Percentiles rank a stretch among this genome's conserved stretches.
These are phyloP conservation scores for Monascus purpureus DNA, from an alignment of 495 filamentous ascomycete genomes.

Conservation along the genomic window DNA sequence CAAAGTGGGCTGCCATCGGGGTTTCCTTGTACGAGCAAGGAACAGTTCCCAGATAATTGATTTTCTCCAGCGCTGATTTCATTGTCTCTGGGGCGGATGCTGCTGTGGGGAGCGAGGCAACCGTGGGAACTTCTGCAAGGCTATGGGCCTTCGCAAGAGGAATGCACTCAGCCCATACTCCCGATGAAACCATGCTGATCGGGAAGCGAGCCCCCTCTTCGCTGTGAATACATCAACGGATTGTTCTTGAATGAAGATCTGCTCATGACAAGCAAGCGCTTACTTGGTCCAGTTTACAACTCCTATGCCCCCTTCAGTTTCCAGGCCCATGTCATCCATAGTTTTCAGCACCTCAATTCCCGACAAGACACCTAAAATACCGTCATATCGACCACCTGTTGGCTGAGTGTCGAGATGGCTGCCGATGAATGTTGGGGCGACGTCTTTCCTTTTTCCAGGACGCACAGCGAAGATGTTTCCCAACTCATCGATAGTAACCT, in stretches of 20 bases:
- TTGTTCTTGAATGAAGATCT: not conserved
- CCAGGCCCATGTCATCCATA: constrained; percentile 52
- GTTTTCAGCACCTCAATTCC: constrained; percentile 58
- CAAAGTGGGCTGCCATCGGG: constrained; percentile 70
- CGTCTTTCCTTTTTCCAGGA: constrained; percentile 38
- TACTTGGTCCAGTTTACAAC: constrained; percentile 74
- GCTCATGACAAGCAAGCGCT: constrained; percentile 7
- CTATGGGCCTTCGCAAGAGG: constrained; percentile 47
- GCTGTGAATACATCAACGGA: constrained; percentile 8
- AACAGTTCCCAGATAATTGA: constrained; percentile 50
- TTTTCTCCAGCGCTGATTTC: constrained; percentile 52
- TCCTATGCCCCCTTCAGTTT: constrained; percentile 57
- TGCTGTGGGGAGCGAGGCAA: constrained; percentile 29
- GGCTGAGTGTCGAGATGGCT: constrained; percentile 72
- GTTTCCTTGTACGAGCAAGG: constrained; percentile 44
- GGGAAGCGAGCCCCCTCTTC: constrained; percentile 76
- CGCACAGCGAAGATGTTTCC: constrained; percentile 67
- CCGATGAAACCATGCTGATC: constrained; percentile 60
- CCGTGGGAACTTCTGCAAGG: constrained; percentile 37
- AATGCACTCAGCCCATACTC: constrained; percentile 62
- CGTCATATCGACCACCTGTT: constrained; percentile 58
- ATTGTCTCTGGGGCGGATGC: constrained; percentile 44
- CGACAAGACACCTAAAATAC: constrained; percentile 59
- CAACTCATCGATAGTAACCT: constrained; percentile 48
- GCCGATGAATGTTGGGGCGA: constrained; percentile 53